phyloP scores from a whole-genome alignment of 441 rosid species.

The Lepidium campestre region DNA sequence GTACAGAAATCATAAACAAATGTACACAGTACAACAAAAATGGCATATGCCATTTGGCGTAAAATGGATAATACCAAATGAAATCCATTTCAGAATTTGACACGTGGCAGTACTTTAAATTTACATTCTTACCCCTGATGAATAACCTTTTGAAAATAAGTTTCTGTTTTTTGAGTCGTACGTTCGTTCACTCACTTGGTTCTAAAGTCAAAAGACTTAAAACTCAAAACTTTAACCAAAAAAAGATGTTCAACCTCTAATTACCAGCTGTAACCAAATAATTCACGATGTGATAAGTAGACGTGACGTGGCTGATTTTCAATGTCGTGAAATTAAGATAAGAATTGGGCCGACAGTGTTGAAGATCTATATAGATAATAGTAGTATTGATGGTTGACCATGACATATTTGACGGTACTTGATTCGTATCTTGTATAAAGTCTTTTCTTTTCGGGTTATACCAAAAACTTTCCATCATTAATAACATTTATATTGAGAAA shows the following conservation, averaged over 20 bases:
- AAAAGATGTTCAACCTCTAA: neutral
- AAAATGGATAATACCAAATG: conserved; percentile 21
- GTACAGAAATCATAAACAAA: conserved; percentile 1
- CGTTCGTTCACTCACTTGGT: neutral
- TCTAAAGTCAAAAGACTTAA: neutral
- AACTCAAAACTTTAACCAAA: neutral
- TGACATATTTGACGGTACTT: conserved; percentile 19
- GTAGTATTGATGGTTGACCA: conserved; percentile 4
- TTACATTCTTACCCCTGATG: neutral
- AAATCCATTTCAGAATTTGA: neutral
- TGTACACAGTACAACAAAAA: conserved; percentile 10
- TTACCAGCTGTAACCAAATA: neutral
- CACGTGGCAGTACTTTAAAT: neutral
- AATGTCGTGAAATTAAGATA: conserved; percentile 6
- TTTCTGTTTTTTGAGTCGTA: neutral
- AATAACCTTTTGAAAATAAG: neutral
- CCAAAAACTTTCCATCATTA: conserved; percentile 6
- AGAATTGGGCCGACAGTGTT: conserved; percentile 26
- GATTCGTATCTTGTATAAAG: neutral
- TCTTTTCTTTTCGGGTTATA: neutral
- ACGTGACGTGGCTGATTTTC: neutral
- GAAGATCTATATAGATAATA: neutral
- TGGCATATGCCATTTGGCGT: conserved; percentile 23
- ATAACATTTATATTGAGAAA: neutral
- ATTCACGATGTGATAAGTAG: neutral